Evolutionary conservation across 2,329 filamentous ascomycete species (phyloP), one percentile per base, ranked within the genome.

Genomic region (Microsporum ferrugineum): DNA sequence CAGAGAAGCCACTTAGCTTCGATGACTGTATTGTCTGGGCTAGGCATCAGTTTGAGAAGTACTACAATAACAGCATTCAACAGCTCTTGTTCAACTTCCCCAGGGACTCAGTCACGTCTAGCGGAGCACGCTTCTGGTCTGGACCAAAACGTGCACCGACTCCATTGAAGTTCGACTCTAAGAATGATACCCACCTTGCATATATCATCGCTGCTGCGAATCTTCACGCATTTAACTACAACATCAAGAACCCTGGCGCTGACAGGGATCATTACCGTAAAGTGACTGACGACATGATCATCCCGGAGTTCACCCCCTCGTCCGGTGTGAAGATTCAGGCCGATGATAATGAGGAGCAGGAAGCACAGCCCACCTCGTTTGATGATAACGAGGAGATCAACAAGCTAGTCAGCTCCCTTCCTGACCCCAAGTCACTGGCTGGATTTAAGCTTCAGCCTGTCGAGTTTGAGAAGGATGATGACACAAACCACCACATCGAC

Each of bases 391-490:
- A 84, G n/a, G 88, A 92, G 69, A 77, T 96, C 23, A 78, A 89
- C 66, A 82, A 84, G 63, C 84, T 99, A 57, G 81, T 85, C 14
- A 79, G 83, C 14, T 82, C 84, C 64, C 80, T 99, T 36, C 94
- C 94, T 0, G 78, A 86, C 3, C 86, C 92, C 14, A 91, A 88
- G 72, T 84, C 85, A 45, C 78, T 99, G 57, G 87, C 89, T 31
- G 91, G 90, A 38, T 95, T 95, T 82, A 91, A 91, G 76, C 79
- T 99, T 59, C 84, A 86, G 61, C 89, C 92, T 2, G 94, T 97
- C 4, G 94, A 97, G 69, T 99, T 99, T 69, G 91, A 99, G 77
- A 99, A 99, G 81, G 94, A 99, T 66, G 94, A 99, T 69, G 95
- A 99, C 74, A 89, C 88, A 58, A 99, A 99, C 75, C 85, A 94